Evolutionary conservation across 441 rosid species (phyloP), one percentile per base, ranked within the genome.

Genomic region (Dalechampia spathulata): DNA sequence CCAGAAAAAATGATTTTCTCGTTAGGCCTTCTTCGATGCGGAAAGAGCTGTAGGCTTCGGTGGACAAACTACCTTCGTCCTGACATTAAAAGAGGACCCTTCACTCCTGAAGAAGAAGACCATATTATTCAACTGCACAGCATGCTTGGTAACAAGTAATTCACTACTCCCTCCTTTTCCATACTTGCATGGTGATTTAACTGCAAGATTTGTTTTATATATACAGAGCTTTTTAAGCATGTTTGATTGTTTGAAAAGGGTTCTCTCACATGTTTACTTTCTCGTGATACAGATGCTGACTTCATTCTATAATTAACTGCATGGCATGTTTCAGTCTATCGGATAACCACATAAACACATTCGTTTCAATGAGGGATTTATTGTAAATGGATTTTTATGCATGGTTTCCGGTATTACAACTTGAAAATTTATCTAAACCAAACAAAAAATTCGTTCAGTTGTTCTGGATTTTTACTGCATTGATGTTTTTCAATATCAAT

Each of bases 1-100:
- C 12, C 7, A 47, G 12, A 7, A 8, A 7, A 22, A 13, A 0
- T 13, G 14, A 15, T 28, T 34, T 13, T 22, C 16, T 53, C 16
- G 40, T 58, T 39, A 91, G 81, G 84, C 7, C 68, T 81, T 8
- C 65, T 50, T 30, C 66, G 87, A 49, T 76, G 84, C 39, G 84
- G 87, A 5, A 81, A 78, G 72, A 81, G 87, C n/a, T 76, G 84
- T 27, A 66, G 87, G 23, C 80, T 81, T 13, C 71, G 83, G 26
- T 78, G 83, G 87, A 72, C 69, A 12, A 81, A 81, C 60, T 81
- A 78, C 48, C 72, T 81, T n/a, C 73, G 82, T 2, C 83, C 84
- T 25, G 76, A 72, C 44, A 81, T 81, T 30, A 76, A 70, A 57
- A 72, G 82, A 7, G 84, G 87, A 22, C 70, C 73, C 10, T 78